Base-by-base conservation (phyloP, 495 filamentous ascomycete genomes). In the Aspergillus indologenus region DNA sequence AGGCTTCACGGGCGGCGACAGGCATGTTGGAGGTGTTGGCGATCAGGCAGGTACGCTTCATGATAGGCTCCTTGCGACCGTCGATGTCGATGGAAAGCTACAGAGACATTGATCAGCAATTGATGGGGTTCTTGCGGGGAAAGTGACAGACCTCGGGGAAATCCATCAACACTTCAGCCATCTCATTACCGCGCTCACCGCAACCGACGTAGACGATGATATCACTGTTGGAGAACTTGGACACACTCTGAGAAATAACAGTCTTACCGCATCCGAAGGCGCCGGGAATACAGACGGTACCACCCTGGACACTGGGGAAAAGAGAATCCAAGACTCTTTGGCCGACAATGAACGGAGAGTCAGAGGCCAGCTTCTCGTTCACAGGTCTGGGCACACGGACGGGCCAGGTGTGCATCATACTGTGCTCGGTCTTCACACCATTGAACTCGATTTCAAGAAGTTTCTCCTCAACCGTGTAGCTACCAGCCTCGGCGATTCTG, bases 11-110 rank as follows among this genome's bases (percentile, higher is more conserved):
- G 53, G 94, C 94, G 57, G 94, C 94, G 68, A 99, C 94, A 61
- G 94, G 94, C 94, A 99, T 99, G 81, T 99, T 99, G 58, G 94
- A 99, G 24, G 94, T 99, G 74, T 99, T 99, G 68, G 94, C 94
- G 71, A 99, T 97, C 54, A 99, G 83, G 45, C 91, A 92, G 53
- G 94, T 98, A 67, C 94, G 95, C 84, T 98, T 99, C 94, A 99
- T 99, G 82, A 99, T 98, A 58, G 94, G 91, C 71, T 98, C 95
- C 79, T 91, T 87, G 68, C 92, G 91, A 65, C 94, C 94, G 22
- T 92, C 83, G 59, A 97, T 81, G 18, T 90, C 84, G 73, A 98
- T 98, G 23, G 87, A 87, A 58, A 98, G 88, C 83, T 96, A 53
- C 14, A 22, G 53, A 8, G 43, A 62, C 45, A 17, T 18, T 5